Evolutionary conservation across 164 flowering plant species (phyloP), one percentile per base, ranked within the genome.

Genomic region (Tinospora cordifolia): DNA sequence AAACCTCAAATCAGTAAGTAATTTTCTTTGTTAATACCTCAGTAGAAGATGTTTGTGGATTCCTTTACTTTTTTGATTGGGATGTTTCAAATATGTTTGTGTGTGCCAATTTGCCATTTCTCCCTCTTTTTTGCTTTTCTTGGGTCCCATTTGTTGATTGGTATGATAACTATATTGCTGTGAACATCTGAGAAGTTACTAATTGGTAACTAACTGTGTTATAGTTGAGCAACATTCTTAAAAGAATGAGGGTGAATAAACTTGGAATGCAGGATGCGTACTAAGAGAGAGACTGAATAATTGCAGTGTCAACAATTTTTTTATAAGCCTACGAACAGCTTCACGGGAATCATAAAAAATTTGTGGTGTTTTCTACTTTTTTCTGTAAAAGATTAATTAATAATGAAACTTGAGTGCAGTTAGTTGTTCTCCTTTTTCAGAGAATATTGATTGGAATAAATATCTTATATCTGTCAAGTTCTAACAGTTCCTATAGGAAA

Each of bases 1-100:
- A 49, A 93, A 90, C 79, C 88, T 93, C 34, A 83, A 77, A 64
- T 75, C 94, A 9, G 98, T 91, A 71, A 88, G 97, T 84, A 11
- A 22, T 65, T 68, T 11, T 11, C 8, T 11, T 0, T 41, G 6
- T 36, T 19, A 13, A 62, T 27, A 5, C 41, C 15, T 66, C 6
- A 9, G 21, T 40, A 17, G 19, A 8, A 0, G 11, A n/a, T n/a
- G 17, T 27, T 3, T 4, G 17, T 68, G 30, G 41, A 46, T 67
- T 60, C 65, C 25, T 24, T 26, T 40, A 1, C 40, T 60, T 58
- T 11, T n/a, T n/a, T 24, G 22, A 25, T 10, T 69, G 0, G 34
- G 47, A 54, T 21, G 21, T 54, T 54, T 54, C 24, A 54, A 54
- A 54, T 14, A 44, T 44, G 47, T 44, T 44, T 44, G 1, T 44